phyloP scores from a whole-genome alignment of 2,329 filamentous ascomycete genomes.

The Volutella citrinella region DNA sequence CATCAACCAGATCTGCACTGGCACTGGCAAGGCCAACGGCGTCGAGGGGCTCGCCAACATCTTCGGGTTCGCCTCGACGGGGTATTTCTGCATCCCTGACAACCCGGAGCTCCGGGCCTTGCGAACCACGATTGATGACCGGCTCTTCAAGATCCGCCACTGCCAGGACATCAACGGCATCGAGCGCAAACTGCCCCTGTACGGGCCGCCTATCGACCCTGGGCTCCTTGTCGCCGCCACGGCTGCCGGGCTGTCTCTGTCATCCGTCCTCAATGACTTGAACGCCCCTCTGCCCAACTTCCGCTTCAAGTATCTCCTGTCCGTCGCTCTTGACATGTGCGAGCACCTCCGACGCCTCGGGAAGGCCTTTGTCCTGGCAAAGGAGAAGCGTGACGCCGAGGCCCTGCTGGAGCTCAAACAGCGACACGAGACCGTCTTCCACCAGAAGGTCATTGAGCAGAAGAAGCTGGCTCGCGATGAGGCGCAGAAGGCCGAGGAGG shows the following conservation, averaged over 20 bases:
- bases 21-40: no score
- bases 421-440: no score
- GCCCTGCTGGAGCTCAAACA: no score
- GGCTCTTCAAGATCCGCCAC: constrained; percentile 3
- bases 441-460: no score
- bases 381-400: no score
- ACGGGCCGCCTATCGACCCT: no score
- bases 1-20: background rate
- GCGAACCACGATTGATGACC: background rate
- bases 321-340: background rate
- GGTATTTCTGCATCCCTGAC: constrained; percentile 5
- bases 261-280: constrained; percentile 1
- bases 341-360: no score
- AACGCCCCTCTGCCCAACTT: constrained; percentile 1
- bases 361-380: no score
- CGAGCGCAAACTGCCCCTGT: no score
- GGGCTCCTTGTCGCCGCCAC: background rate
- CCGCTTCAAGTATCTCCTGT: background rate
- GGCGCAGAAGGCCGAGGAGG: no score
- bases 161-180: constrained; percentile 5
- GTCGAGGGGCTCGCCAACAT: constrained; percentile 3
- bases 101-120: constrained; percentile 2
- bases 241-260: background rate
- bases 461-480: no score
- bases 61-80: constrained; percentile 1